Evolutionary conservation across 1,284 basidiomycete genomes (phyloP).

Genomic region (Irpex rosettiformis): DNA sequence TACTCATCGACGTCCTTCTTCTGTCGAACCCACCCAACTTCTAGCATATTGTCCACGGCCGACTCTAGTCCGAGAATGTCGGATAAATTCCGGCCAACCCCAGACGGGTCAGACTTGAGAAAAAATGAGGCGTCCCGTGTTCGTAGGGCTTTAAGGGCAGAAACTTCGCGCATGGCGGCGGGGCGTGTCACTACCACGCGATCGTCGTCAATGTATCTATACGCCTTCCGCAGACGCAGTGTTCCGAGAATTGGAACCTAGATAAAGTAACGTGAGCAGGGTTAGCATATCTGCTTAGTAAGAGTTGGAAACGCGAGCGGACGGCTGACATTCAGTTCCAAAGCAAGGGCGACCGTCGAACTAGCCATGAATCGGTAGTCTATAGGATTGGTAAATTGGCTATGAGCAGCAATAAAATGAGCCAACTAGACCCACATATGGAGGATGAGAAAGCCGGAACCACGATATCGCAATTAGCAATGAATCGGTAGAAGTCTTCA

Average conservation of each 20-base stretch:
- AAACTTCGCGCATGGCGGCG: slow-evolving; percentile 34
- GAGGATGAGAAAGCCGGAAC: slow-evolving; percentile 33
- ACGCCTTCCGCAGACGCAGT: slow-evolving; percentile 30
- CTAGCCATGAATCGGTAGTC: slow-evolving; percentile 35
- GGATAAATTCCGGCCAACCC: slow-evolving; percentile 15
- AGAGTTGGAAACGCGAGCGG: not conserved
- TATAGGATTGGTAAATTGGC: not conserved
- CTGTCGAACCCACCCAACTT: slow-evolving; percentile 17
- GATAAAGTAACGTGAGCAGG: slow-evolving; percentile 7
- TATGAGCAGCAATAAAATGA: not conserved
- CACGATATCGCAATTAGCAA: slow-evolving; percentile 35
- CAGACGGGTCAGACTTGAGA: slow-evolving; percentile 18
- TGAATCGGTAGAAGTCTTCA: slow-evolving; percentile 31
- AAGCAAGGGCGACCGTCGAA: slow-evolving; percentile 35
- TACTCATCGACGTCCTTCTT: slow-evolving; percentile 16
- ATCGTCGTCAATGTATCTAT: slow-evolving; percentile 34
- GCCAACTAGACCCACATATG: slow-evolving; percentile 13
- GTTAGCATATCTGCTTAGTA: not conserved
- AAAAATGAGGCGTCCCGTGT: slow-evolving; percentile 21
- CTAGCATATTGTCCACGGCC: slow-evolving; percentile 18
- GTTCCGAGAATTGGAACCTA: slow-evolving; percentile 36
- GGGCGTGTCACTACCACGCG: slow-evolving; percentile 34
- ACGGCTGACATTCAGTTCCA: slow-evolving; percentile 30
- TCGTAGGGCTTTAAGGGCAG: slow-evolving; percentile 33
- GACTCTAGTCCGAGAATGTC: slow-evolving; percentile 12